Evolutionary conservation across 2,329 filamentous ascomycete species (phyloP).

Genomic region (Berkeleyomyces rouxiae): DNA sequence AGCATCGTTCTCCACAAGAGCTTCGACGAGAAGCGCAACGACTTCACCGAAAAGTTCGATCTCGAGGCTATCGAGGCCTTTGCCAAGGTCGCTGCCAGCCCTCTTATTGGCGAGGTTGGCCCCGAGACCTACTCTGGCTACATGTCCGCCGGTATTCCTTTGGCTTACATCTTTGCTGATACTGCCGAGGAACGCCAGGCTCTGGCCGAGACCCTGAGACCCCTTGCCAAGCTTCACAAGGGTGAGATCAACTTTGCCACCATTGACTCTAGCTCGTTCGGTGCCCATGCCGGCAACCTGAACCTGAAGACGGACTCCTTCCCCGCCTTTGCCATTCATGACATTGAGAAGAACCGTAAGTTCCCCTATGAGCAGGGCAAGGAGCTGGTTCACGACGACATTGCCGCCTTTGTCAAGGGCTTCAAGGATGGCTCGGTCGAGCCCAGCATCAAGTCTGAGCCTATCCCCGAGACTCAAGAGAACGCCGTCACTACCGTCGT

Average conservation of each 20-base stretch:
- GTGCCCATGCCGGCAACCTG: slow-evolving; percentile 87
- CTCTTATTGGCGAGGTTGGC: slow-evolving; percentile 86
- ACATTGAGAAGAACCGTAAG: slow-evolving; percentile 89
- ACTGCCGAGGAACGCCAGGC: slow-evolving; percentile 73
- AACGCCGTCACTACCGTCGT: slow-evolving; percentile 77
- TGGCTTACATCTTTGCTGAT: slow-evolving; percentile 96
- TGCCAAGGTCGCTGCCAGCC: slow-evolving; percentile 69
- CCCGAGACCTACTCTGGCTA: slow-evolving; percentile 93
- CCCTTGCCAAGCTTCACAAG: slow-evolving; percentile 79
- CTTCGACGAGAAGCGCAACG: slow-evolving; percentile 89
- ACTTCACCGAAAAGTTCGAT: slow-evolving; percentile 68
- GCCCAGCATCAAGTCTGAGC: slow-evolving; percentile 96
- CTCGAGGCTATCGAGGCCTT: slow-evolving; percentile 66
- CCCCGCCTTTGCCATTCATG: slow-evolving; percentile 95
- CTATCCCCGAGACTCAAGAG: slow-evolving; percentile 84
- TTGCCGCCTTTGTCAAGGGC: slow-evolving; percentile 71
- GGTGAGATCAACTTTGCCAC: slow-evolving; percentile 95
- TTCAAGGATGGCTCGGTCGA: slow-evolving; percentile 77
- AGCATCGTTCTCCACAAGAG: slow-evolving; percentile 90
- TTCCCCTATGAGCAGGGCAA: slow-evolving; percentile 80
- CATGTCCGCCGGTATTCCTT: slow-evolving; percentile 80
- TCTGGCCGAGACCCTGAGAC: slow-evolving; percentile 62
- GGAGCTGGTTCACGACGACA: slow-evolving; percentile 53
- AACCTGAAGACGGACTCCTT: slow-evolving; percentile 93
- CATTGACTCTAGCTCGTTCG: slow-evolving; percentile 87